Conservation (phyloP, 768 basidiomycete species). For the Calvatia gigantea region DNA sequence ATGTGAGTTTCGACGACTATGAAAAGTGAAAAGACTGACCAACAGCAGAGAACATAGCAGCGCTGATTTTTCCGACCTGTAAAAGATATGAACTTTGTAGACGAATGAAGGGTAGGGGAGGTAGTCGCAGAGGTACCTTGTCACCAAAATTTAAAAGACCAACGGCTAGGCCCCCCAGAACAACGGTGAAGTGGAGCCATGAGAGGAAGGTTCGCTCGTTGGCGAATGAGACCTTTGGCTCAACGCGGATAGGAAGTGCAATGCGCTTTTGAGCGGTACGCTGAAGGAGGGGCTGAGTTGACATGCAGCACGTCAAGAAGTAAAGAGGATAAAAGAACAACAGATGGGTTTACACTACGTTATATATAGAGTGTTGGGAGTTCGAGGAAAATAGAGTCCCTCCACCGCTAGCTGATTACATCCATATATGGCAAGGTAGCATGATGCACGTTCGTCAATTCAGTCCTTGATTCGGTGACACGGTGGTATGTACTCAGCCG, state of each 20-base stretch:
- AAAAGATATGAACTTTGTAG: neutral
- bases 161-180: constrained; percentile 93
- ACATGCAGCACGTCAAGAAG: constrained; percentile 51
- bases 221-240: constrained; percentile 93
- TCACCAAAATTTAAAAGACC: constrained; percentile 98
- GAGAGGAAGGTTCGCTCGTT: constrained; percentile 96
- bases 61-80: constrained; percentile 89
- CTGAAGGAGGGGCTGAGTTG: constrained; percentile 95
- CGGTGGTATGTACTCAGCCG: too few species aligned
- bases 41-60: constrained; percentile 93
- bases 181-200: constrained; percentile 98
- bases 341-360: neutral
- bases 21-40: constrained; percentile 42
- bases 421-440: neutral
- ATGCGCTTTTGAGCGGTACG: constrained; percentile 94
- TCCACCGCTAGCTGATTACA: neutral
- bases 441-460: constrained; percentile 14
- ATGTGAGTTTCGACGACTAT: neutral
- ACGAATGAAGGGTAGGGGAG: neutral
- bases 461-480: too few species aligned
- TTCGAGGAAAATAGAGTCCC: neutral
- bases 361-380: neutral
- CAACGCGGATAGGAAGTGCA: constrained; percentile 91
- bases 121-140: constrained; percentile 56
- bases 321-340: constrained; percentile 6